Evolutionary conservation across 169 alveolate genomes (phyloP).

Genomic region (Blepharisma undulans): DNA sequence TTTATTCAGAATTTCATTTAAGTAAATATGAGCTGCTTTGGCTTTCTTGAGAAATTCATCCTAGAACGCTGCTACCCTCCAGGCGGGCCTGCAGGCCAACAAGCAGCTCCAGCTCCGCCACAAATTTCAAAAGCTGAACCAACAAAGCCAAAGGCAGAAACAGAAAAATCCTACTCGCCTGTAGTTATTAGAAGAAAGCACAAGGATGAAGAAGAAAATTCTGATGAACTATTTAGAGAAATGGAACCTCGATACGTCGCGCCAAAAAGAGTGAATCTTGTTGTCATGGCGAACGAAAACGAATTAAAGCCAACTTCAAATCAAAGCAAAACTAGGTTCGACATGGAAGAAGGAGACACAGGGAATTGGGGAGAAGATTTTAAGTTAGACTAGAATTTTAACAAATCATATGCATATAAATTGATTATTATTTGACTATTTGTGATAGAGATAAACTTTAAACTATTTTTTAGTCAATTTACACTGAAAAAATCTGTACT

Average conservation of each 20-base stretch:
- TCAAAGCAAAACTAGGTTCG: conserved; percentile 14
- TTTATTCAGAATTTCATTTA: not conserved
- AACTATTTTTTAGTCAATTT: not conserved
- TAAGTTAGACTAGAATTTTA: not conserved
- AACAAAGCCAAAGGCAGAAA: not conserved
- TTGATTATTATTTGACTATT: not conserved
- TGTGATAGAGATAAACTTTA: not conserved
- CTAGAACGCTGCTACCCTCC: not conserved
- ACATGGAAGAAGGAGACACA: conserved; percentile 2
- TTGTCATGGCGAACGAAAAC: not conserved
- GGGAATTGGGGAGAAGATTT: conserved; percentile 10
- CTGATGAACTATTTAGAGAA: conserved; percentile 28
- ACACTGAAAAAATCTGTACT: not conserved
- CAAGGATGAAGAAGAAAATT: conserved; percentile 11
- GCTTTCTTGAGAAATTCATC: not conserved
- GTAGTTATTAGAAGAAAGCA: not conserved
- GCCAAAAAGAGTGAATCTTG: conserved; percentile 6
- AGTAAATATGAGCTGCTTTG: not conserved
- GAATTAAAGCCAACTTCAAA: not conserved
- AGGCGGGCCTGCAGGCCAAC: conserved; percentile 12
- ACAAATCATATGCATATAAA: not conserved
- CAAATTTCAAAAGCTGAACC: not conserved
- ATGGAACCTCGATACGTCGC: conserved; percentile 36
- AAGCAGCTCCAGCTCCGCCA: not conserved
- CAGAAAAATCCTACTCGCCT: not conserved